Evolutionary conservation across 805 yeast genomes (phyloP).

Genomic region (Starmerella cellae): DNA sequence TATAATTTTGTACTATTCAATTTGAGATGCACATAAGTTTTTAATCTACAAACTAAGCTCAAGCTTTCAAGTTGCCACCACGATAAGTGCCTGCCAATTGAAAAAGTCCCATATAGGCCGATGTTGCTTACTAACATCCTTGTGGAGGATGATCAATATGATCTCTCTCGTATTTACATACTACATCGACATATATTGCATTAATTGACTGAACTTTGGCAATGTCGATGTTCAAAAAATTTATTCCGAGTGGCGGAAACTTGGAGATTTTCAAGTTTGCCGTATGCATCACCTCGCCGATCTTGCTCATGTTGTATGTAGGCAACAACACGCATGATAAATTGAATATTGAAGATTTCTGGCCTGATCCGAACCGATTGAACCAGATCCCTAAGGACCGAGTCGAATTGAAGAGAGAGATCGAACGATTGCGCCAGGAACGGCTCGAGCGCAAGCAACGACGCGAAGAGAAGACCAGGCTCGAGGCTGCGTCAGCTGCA

Average conservation of each 20-base stretch:
- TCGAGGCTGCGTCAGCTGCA: neutral
- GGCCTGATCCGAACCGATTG: slow-evolving; percentile 92
- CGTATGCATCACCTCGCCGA: slow-evolving; percentile 73
- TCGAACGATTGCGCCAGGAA: slow-evolving; percentile 73
- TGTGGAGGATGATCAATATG: too few relatives aligned
- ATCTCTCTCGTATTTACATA: too few relatives aligned
- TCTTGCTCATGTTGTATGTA: slow-evolving; percentile 82
- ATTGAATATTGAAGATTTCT: slow-evolving; percentile 82
- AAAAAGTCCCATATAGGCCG: too few relatives aligned
- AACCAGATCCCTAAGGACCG: slow-evolving; percentile 89
- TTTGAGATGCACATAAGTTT: too few relatives aligned
- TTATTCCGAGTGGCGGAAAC: slow-evolving; percentile 20
- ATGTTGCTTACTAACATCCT: too few relatives aligned
- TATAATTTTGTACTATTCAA: too few relatives aligned
- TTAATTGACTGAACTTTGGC: neutral
- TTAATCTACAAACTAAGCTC: too few relatives aligned
- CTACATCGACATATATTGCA: too few relatives aligned
- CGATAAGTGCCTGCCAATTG: too few relatives aligned
- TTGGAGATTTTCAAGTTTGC: slow-evolving; percentile 43
- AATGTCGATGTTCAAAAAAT: slow-evolving; percentile 5
- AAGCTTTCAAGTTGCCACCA: too few relatives aligned
- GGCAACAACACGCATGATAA: slow-evolving; percentile 83
- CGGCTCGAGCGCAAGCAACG: slow-evolving; percentile 29
- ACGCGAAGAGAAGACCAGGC: slow-evolving; percentile 4
- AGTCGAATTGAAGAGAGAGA: slow-evolving; percentile 78